Evolutionary conservation across 2,329 filamentous ascomycete genomes (phyloP), one percentile per base, ranked within the genome.

Genomic region (Fusarium abutilonis): DNA sequence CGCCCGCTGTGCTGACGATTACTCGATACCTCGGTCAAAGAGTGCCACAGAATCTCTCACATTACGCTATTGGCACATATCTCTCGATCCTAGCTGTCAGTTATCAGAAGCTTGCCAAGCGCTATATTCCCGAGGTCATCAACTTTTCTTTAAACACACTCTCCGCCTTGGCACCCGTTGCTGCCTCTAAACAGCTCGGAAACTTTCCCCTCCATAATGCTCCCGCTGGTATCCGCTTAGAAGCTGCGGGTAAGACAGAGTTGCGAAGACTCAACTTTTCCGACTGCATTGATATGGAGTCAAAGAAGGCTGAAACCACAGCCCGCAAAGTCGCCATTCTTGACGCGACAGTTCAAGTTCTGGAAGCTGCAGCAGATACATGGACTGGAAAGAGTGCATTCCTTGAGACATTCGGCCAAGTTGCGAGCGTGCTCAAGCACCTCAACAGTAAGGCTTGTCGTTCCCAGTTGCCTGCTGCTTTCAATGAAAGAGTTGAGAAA

Each of bases 81-180:
- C 78, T 96, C n/a, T 86, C 87, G 29, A 91, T 90, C 19, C 80
- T 98, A 34, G 88, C 86, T 46, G 75, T 97, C 26, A 89, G 94
- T 72, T 98, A 96, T 76, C 92, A 97, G 76, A 80, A 82, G 32
- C 80, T 94, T 7, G 89, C 94, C 6, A 95, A 93, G 79, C 85
- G 95, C 69, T 97, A 94, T 75, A 83, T 97, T 42, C 95, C 95
- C 0, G 95, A 99, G 76, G 83, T 93, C 29, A 82, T 96, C 67
- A 92, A 92, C 73, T 97, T 93, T 74, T 84, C 86, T 23, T 78
- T 92, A 40, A 93, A 94, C 74, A 89, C 89, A 0, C 77, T 98
- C 17, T 84, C 81, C 63, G 83, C 86, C 9, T 79, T 94, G 26
- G 83, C 86, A n/a, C 89, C 89, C 1, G 72, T 74, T 11, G 81